Evolutionary conservation across 768 basidiomycete species (phyloP).

Genomic region (Suillus brevipes): DNA sequence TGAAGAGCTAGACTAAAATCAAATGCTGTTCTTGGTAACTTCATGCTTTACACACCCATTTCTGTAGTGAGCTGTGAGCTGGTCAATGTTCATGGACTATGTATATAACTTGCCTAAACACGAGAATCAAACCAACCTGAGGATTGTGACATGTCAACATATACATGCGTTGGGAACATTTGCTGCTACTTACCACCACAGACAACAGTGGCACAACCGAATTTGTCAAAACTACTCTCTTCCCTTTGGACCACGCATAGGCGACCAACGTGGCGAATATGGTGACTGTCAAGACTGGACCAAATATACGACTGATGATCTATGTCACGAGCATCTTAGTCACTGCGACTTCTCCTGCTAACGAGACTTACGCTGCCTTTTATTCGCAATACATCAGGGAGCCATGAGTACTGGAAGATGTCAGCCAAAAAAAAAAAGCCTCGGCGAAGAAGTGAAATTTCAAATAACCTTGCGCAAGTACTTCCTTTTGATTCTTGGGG

Average conservation of each 20-base stretch:
- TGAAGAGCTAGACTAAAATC: slow-evolving; percentile 56
- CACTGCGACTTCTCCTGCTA: slow-evolving; percentile 10
- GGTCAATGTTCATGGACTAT: background rate
- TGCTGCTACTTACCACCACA: slow-evolving; percentile 69
- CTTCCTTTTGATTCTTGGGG: slow-evolving; percentile 49
- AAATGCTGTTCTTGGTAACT: background rate
- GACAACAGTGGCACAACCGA: slow-evolving; percentile 86
- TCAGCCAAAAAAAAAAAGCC: background rate
- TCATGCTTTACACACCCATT: slow-evolving; percentile 54
- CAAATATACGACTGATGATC: slow-evolving; percentile 71
- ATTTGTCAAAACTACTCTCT: slow-evolving; percentile 68
- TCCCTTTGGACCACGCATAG: slow-evolving; percentile 58
- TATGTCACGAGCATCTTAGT: slow-evolving; percentile 28
- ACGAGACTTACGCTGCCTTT: slow-evolving; percentile 70
- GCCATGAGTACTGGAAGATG: slow-evolving; percentile 72
- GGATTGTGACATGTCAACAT: slow-evolving; percentile 9
- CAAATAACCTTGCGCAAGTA: slow-evolving; percentile 50
- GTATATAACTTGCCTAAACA: slow-evolving; percentile 62
- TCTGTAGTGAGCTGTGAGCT: slow-evolving; percentile 34
- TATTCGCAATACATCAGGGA: slow-evolving; percentile 82
- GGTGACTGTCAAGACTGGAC: slow-evolving; percentile 84
- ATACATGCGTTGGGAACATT: background rate
- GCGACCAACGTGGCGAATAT: slow-evolving; percentile 64
- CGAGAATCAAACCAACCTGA: slow-evolving; percentile 85
- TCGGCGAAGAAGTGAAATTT: background rate